Conservation (phyloP, 2,329 filamentous ascomycete genomes). For the Bipolaris gigantea region DNA sequence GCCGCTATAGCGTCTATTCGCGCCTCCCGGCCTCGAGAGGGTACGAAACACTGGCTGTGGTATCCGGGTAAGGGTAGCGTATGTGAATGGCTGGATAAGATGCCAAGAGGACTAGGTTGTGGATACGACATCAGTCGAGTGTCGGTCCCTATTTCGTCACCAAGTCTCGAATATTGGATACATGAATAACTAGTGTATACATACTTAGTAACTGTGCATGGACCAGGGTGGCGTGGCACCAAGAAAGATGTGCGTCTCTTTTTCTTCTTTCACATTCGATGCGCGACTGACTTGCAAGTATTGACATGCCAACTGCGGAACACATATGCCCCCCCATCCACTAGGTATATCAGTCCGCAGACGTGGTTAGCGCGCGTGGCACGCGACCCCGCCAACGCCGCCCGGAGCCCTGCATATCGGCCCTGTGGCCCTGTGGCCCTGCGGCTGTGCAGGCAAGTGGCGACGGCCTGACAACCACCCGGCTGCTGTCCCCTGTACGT, state of each 20-base stretch:
- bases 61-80: background rate
- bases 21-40: background rate
- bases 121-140: background rate
- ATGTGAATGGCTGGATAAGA: background rate
- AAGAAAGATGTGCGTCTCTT: background rate
- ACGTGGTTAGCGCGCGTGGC: constrained; percentile 6
- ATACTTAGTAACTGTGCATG: background rate
- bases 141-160: background rate
- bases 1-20: background rate
- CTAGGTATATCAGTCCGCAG: no score
- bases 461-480: constrained; percentile 4
- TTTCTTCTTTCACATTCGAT: background rate
- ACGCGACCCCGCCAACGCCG: constrained; percentile 11
- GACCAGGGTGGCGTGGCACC: background rate
- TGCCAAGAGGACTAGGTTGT: background rate
- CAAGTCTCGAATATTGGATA: background rate
- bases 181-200: no score
- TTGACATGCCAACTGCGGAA: no score
- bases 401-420: constrained; percentile 7
- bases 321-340: background rate
- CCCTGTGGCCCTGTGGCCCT: no score
- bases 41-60: background rate
- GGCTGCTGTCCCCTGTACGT: background rate
- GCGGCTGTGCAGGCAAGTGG: constrained; percentile 11
- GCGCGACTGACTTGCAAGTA: no score